Evolutionary conservation across 257 asterid genomes (phyloP).

Genomic region (Oldenlandia corymbosa): DNA sequence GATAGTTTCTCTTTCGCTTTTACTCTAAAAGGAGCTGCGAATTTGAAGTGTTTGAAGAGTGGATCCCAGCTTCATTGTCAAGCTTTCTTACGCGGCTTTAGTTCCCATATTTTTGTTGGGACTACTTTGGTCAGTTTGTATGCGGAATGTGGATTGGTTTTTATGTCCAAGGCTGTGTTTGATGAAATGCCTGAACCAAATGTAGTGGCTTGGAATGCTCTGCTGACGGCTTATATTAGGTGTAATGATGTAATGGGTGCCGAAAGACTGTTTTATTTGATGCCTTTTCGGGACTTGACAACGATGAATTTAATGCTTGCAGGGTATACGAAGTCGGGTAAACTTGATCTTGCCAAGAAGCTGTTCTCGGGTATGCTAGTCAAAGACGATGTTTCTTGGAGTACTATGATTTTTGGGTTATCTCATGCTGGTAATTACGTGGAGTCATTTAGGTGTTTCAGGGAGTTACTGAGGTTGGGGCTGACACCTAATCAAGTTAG

Average conservation of each 20-base stretch:
- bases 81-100: conserved; percentile 53
- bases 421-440: conserved; percentile 46
- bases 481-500: conserved; percentile 67
- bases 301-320: conserved; percentile 83
- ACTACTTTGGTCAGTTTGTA: conserved; percentile 84
- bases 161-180: conserved; percentile 44
- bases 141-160: conserved; percentile 58
- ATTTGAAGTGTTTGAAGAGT: conserved; percentile 37
- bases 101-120: conserved; percentile 59
- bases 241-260: conserved; percentile 47
- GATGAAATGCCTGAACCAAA: conserved; percentile 71
- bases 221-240: conserved; percentile 60
- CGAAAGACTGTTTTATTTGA: conserved; percentile 40
- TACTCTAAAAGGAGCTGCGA: conserved; percentile 65
- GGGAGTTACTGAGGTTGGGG: conserved; percentile 45
- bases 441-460: conserved; percentile 47
- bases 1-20: conserved; percentile 83
- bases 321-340: conserved; percentile 56
- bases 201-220: conserved; percentile 75
- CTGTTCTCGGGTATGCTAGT: conserved; percentile 48
- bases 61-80: conserved; percentile 83
- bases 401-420: conserved; percentile 62
- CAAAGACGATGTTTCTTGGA: conserved; percentile 77
- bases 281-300: conserved; percentile 53
- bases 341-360: conserved; percentile 44